Conservation (phyloP, 306 rosid species). For the Argentina anserina region DNA sequence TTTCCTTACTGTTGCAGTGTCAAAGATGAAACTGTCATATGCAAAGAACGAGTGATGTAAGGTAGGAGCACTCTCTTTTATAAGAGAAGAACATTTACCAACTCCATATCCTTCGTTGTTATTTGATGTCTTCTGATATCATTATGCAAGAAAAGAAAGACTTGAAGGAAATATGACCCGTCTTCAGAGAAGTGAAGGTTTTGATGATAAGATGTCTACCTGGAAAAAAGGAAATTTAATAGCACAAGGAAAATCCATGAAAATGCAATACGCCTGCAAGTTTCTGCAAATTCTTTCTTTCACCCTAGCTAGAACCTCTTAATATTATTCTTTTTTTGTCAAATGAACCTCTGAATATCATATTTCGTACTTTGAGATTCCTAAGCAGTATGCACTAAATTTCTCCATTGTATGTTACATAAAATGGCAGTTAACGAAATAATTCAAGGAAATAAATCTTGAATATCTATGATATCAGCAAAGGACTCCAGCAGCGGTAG, state of each 20-base stretch:
- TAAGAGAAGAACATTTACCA: too few species aligned
- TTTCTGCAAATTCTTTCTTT: not conserved
- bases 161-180: not conserved
- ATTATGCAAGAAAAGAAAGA: not conserved
- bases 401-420: not conserved
- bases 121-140: not conserved
- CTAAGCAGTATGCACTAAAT: not conserved
- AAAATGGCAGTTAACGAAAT: constrained; percentile 38
- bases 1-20: too few species aligned
- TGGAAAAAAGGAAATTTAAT: not conserved
- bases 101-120: not conserved
- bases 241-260: not conserved
- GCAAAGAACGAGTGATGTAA: too few species aligned
- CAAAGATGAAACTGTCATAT: too few species aligned
- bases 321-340: too few species aligned
- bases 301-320: not conserved
- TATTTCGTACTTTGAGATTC: not conserved
- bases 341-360: not conserved
- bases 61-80: too few species aligned
- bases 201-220: not conserved
- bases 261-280: not conserved
- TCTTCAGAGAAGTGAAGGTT: not conserved
- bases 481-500: constrained; percentile 93
- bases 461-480: constrained; percentile 87
- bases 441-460: constrained; percentile 66